phyloP scores from a whole-genome alignment of 352 stramenopile genomes.

The Pythium dissotocum region DNA sequence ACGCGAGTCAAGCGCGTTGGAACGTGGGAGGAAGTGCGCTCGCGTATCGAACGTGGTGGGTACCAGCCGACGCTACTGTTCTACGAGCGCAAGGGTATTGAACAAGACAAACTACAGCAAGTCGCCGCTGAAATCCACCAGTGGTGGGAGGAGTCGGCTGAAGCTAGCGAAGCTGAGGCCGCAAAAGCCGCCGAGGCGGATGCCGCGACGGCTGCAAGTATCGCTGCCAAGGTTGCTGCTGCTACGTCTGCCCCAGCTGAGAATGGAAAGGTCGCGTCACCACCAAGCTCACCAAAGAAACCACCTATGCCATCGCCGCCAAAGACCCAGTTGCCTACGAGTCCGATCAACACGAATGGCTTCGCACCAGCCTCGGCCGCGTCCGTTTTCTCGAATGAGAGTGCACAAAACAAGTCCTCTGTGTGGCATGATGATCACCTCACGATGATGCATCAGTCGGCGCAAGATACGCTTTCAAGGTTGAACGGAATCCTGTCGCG shows the following conservation, averaged over 20 bases:
- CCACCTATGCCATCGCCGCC: slow-evolving; percentile 4
- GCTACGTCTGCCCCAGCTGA: neutral
- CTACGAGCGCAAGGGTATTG: slow-evolving; percentile 74
- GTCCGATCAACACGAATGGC: slow-evolving; percentile 46
- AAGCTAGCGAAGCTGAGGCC: slow-evolving; percentile 24
- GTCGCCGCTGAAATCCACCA: slow-evolving; percentile 71
- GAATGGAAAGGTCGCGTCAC: neutral
- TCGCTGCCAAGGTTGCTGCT: neutral
- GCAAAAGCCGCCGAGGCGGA: slow-evolving; percentile 15
- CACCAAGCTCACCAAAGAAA: neutral
- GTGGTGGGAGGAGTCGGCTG: slow-evolving; percentile 67
- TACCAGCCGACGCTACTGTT: slow-evolving; percentile 86
- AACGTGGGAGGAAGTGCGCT: slow-evolving; percentile 68
- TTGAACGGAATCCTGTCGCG: slow-evolving; percentile 59
- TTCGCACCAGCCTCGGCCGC: neutral
- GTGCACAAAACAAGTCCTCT: neutral
- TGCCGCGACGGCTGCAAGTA: slow-evolving; percentile 10
- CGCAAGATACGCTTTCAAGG: slow-evolving; percentile 61
- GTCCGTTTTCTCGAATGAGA: slow-evolving; percentile 13
- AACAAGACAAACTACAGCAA: slow-evolving; percentile 61
- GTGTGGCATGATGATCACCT: slow-evolving; percentile 56
- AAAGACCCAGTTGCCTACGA: slow-evolving; percentile 35
- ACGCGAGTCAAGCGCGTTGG: slow-evolving; percentile 78
- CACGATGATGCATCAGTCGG: slow-evolving; percentile 56
- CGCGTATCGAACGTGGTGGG: slow-evolving; percentile 68